phyloP scores from a whole-genome alignment of 192 early-diverging fungal species.

The Coemansia sp. region DNA sequence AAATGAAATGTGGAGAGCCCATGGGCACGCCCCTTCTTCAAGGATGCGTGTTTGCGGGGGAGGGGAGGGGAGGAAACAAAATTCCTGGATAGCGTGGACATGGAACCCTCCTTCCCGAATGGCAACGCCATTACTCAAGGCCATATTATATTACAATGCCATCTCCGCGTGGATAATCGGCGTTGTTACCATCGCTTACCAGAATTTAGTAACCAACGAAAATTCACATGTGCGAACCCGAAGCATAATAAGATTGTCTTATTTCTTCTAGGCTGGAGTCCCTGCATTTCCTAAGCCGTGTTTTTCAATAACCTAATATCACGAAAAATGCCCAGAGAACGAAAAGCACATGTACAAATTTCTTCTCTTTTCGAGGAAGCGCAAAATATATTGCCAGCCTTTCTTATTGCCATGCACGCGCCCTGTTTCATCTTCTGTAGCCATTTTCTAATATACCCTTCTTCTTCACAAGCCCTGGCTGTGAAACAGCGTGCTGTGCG shows the following conservation, averaged over 20 bases:
- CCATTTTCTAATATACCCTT: not conserved
- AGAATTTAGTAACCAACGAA: not conserved
- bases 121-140: too few species aligned
- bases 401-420: not conserved
- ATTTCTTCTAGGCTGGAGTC: not conserved
- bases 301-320: not conserved
- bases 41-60: too few species aligned
- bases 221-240: not conserved
- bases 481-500: slow-evolving; percentile 4
- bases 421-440: not conserved
- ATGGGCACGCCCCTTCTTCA: not conserved
- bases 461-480: not conserved
- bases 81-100: not conserved
- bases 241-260: too few species aligned
- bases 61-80: not conserved
- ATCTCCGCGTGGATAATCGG: not conserved
- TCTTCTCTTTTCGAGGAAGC: not conserved
- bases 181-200: not conserved
- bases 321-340: not conserved
- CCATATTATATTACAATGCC: not conserved
- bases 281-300: not conserved
- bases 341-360: not conserved
- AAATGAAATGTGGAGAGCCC: not conserved
- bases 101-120: not conserved
- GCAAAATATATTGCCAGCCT: not conserved